phyloP scores from a whole-genome alignment of 2,329 filamentous ascomycete species.

The Harringtonia aguacate region DNA sequence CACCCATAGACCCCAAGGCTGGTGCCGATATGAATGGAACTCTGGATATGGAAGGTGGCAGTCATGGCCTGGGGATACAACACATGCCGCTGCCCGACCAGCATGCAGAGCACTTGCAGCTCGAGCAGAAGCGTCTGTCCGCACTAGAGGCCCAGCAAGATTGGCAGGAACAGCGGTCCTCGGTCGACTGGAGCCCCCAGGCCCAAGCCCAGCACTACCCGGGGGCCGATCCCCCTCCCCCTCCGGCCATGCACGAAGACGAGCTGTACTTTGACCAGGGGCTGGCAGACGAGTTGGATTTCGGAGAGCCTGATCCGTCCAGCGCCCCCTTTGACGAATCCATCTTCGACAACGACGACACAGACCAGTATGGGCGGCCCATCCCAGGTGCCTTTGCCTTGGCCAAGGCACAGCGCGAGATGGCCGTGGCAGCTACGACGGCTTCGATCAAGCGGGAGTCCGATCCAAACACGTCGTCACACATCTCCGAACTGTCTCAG shows the following conservation, averaged over 20 bases:
- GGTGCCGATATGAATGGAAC: neutral
- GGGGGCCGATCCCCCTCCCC: neutral
- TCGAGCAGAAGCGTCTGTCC: neutral
- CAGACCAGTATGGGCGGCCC: conserved; percentile 49
- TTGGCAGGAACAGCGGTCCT: no score
- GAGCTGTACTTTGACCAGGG: conserved; percentile 57
- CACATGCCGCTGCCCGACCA: neutral
- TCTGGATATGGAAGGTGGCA: no score
- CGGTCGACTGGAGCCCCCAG: no score
- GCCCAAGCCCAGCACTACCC: neutral
- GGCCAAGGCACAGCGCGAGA: conserved; percentile 33
- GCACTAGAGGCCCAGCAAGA: no score
- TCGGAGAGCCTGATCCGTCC: conserved; percentile 40
- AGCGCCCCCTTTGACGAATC: conserved; percentile 58
- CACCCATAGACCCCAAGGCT: neutral
- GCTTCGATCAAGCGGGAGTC: conserved; percentile 29
- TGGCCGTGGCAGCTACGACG: conserved; percentile 4
- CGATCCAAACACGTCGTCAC: conserved; percentile 28
- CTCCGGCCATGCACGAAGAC: conserved; percentile 33
- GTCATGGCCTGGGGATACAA: neutral
- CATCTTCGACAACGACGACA: conserved; percentile 59
- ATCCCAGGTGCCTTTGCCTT: conserved; percentile 47
- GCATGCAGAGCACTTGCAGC: neutral
- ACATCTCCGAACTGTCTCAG: conserved; percentile 23
- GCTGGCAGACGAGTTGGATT: conserved; percentile 31